phyloP scores from a whole-genome alignment of 441 rosid genomes.

The Aquilaria agallochum region DNA sequence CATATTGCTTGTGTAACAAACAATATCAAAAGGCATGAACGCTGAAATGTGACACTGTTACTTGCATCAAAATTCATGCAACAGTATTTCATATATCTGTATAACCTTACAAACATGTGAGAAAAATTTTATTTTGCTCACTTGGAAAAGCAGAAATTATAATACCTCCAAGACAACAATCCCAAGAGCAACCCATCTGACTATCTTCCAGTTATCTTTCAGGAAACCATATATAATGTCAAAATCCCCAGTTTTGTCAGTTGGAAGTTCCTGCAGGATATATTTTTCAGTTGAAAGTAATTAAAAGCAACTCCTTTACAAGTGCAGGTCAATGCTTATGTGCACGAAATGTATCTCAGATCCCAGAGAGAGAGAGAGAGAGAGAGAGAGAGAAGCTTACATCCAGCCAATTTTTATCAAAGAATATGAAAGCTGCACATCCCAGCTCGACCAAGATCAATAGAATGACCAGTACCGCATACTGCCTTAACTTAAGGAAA shows the following conservation, averaged over 20 bases:
- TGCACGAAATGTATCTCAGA: background rate
- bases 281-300: constrained; percentile 15
- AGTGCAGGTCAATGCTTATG: constrained; percentile 7
- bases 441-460: constrained; percentile 91
- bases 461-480: constrained; percentile 67
- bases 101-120: too few relatives aligned
- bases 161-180: constrained; percentile 78
- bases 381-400: constrained; percentile 37
- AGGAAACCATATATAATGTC: constrained; percentile 69
- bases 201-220: constrained; percentile 75
- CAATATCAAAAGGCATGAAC: too few relatives aligned
- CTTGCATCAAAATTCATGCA: too few relatives aligned
- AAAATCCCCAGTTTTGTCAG: constrained; percentile 85
- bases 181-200: constrained; percentile 96
- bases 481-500: constrained; percentile 80
- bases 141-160: background rate
- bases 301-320: background rate
- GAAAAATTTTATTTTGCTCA: background rate
- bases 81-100: too few relatives aligned
- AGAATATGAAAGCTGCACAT: constrained; percentile 84
- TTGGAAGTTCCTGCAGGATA: constrained; percentile 68
- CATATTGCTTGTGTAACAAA: too few relatives aligned
- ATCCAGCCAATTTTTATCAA: constrained; percentile 83
- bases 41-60: too few relatives aligned
- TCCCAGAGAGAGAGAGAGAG: background rate